These are phyloP conservation scores for Saturnispora diversa DNA, from an alignment of 805 yeast species.

Conservation along the genomic window DNA sequence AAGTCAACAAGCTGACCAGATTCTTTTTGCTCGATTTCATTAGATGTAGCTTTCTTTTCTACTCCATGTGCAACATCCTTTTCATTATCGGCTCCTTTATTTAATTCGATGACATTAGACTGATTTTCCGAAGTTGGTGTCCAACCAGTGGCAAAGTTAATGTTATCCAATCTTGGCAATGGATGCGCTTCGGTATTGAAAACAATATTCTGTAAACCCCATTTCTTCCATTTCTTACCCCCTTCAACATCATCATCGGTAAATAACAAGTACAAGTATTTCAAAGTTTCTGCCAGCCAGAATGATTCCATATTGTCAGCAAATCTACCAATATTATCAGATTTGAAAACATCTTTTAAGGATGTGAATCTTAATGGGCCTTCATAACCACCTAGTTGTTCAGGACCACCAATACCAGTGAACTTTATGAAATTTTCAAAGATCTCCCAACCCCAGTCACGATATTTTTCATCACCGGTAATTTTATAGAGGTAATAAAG, in stretches of 20 bases:
- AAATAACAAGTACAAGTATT: slow-evolving; percentile 72
- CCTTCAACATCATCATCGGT: slow-evolving; percentile 38
- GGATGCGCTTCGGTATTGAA: slow-evolving; percentile 95
- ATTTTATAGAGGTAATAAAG: slow-evolving; percentile 71
- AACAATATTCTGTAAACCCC: slow-evolving; percentile 62
- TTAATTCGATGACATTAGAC: no score
- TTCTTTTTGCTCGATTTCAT: no score
- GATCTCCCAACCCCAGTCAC: slow-evolving; percentile 86
- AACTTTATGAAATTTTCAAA: slow-evolving; percentile 61
- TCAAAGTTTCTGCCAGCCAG: slow-evolving; percentile 91
- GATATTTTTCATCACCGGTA: slow-evolving; percentile 71
- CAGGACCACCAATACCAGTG: slow-evolving; percentile 31
- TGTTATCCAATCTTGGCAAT: slow-evolving; percentile 61
- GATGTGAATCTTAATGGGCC: slow-evolving; percentile 46
- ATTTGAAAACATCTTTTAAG: slow-evolving; percentile 39
- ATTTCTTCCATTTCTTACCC: slow-evolving; percentile 32
- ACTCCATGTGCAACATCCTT: no score
- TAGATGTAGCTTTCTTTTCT: no score
- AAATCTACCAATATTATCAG: background rate
- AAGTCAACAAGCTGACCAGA: slow-evolving; percentile 7
- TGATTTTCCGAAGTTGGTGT: slow-evolving; percentile 25
- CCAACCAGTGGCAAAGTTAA: slow-evolving; percentile 57
- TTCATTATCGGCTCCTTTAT: no score
- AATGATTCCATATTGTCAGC: slow-evolving; percentile 81
- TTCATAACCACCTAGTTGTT: slow-evolving; percentile 32